A percentile compares a stretch with the other conserved stretches of the same genome.
Evolutionary conservation across 129 eudicot species (phyloP).

Genomic region (Mikania micrantha): DNA sequence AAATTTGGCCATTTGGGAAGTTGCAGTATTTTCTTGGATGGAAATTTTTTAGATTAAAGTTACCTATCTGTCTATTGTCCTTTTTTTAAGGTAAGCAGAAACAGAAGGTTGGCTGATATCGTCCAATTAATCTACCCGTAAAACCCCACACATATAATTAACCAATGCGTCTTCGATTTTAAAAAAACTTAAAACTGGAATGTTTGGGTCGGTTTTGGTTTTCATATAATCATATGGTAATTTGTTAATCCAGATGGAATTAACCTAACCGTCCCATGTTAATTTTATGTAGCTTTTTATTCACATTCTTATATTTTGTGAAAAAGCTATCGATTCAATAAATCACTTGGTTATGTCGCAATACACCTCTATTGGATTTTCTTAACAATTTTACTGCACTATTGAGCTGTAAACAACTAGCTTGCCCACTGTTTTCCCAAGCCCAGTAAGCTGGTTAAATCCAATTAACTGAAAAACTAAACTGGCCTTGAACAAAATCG

Average conservation of each 20-base stretch:
- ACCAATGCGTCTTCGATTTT: background rate
- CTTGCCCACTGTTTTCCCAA: background rate
- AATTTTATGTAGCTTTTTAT: background rate
- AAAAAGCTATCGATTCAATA: background rate
- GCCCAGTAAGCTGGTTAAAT: background rate
- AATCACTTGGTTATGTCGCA: background rate
- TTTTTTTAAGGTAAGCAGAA: background rate
- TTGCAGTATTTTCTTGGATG: background rate
- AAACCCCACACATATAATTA: background rate
- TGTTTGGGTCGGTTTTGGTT: background rate
- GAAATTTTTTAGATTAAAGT: background rate
- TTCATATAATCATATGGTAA: background rate
- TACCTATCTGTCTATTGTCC: background rate
- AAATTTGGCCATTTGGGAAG: background rate
- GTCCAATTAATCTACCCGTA: background rate
- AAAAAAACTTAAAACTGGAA: background rate
- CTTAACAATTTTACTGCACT: background rate
- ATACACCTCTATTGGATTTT: background rate
- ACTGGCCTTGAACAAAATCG: background rate
- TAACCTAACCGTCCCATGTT: background rate
- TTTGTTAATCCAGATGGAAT: background rate
- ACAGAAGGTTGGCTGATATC: background rate
- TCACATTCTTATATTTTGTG: background rate
- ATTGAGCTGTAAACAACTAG: background rate
- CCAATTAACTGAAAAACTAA: background rate